phyloP scores from a whole-genome alignment of 257 asterid species.

The Buddleja alternifolia region DNA sequence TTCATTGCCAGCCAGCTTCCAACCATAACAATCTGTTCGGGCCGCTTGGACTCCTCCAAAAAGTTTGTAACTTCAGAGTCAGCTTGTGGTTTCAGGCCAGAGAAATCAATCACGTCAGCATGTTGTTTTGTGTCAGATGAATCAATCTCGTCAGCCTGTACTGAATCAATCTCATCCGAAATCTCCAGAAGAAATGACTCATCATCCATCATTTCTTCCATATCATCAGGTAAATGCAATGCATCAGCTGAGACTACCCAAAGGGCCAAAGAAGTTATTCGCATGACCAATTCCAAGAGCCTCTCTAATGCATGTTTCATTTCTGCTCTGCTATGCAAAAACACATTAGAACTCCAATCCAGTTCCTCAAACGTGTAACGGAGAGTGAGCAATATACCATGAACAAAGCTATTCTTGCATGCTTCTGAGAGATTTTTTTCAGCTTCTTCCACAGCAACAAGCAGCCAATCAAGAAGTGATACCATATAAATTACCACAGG shows the following conservation, averaged over 20 bases:
- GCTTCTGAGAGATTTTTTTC: conserved; percentile 89
- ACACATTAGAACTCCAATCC: conserved; percentile 71
- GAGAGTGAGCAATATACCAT: conserved; percentile 86
- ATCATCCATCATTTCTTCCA: conserved; percentile 73
- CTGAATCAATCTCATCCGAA: conserved; percentile 44
- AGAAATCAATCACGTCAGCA: background rate
- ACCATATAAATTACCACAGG: conserved; percentile 64
- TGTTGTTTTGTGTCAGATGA: no score
- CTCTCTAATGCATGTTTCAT: conserved; percentile 68
- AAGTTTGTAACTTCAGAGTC: conserved; percentile 41
- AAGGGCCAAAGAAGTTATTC: conserved; percentile 91
- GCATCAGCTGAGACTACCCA: conserved; percentile 97
- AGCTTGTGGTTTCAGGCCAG: conserved; percentile 36
- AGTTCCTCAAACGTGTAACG: conserved; percentile 95
- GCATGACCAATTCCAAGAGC: conserved; percentile 80
- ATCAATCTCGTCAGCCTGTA: conserved; percentile 22
- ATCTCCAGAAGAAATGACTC: conserved; percentile 51
- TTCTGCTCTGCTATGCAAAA: conserved; percentile 44
- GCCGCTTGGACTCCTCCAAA: conserved; percentile 49
- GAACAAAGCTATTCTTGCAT: conserved; percentile 87
- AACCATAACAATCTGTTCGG: conserved; percentile 93
- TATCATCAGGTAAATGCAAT: conserved; percentile 78
- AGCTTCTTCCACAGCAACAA: conserved; percentile 75
- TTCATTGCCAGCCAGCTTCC: conserved; percentile 99
- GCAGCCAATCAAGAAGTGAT: conserved; percentile 89